These are phyloP conservation scores for Mycena amicta DNA, from an alignment of 768 basidiomycete genomes.

Conservation along the genomic window DNA sequence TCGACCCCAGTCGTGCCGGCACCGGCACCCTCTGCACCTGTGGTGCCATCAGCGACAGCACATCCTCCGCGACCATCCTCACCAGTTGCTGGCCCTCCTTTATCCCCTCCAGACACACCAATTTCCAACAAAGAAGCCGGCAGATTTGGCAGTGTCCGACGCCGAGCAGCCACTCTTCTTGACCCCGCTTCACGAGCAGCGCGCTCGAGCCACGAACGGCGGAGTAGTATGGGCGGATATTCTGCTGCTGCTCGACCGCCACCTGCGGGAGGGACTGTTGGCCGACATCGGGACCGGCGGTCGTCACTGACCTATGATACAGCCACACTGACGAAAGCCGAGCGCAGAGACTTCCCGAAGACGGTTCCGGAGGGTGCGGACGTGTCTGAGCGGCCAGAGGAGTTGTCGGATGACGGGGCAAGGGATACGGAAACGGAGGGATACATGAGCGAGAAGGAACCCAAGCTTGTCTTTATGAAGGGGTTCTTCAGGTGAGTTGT, in stretches of 20 bases:
- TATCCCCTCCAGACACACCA: not conserved
- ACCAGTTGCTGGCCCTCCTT: not conserved
- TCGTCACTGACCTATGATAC: conserved; percentile 65
- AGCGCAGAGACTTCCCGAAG: conserved; percentile 50
- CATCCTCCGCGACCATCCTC: not conserved
- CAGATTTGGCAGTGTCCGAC: conserved; percentile 54
- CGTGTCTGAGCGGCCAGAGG: conserved; percentile 14
- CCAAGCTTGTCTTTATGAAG: conserved; percentile 95
- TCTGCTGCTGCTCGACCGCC: conserved; percentile 40
- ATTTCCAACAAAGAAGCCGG: conserved; percentile 21
- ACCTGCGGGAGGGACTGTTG: conserved; percentile 58
- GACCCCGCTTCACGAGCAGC: conserved; percentile 65
- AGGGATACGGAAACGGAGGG: conserved; percentile 51
- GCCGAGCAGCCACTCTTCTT: conserved; percentile 78
- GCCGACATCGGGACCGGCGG: conserved; percentile 56
- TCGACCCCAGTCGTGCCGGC: not conserved
- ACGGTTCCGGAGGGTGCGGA: conserved; percentile 48
- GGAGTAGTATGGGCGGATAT: conserved; percentile 69
- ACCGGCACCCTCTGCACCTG: conserved; percentile 21
- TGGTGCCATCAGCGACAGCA: conserved; percentile 26
- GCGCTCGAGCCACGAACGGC: conserved; percentile 60
- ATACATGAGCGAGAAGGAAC: conserved; percentile 64
- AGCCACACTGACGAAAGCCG: conserved; percentile 37
- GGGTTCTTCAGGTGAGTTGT: conserved; percentile 83
- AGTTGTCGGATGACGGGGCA: conserved; percentile 42